phyloP scores from a whole-genome alignment of 495 filamentous ascomycete species.

The Hyaloscypha variabilis region DNA sequence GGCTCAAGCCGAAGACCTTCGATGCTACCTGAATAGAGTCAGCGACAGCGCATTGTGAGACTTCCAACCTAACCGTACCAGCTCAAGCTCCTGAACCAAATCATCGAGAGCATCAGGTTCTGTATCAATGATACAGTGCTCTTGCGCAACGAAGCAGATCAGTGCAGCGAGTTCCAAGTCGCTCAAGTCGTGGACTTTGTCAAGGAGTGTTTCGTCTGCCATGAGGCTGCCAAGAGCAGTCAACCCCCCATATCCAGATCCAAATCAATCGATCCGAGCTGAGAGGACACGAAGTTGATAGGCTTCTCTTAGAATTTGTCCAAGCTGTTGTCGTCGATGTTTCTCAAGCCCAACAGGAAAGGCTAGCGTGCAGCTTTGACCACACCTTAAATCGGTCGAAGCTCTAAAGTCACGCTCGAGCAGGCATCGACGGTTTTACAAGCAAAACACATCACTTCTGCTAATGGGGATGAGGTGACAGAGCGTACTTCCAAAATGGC shows the following conservation, averaged over 20 bases:
- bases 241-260: slow-evolving; percentile 21
- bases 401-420: slow-evolving; percentile 14
- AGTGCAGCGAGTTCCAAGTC: slow-evolving; percentile 89
- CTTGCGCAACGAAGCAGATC: slow-evolving; percentile 73
- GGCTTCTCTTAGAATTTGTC: not conserved
- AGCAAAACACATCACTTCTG: not conserved
- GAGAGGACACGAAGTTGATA: not conserved
- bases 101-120: slow-evolving; percentile 61
- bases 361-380: slow-evolving; percentile 24
- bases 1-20: slow-evolving; percentile 70
- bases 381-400: slow-evolving; percentile 24
- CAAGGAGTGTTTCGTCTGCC: slow-evolving; percentile 61
- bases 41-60: not conserved
- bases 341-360: not conserved
- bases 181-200: slow-evolving; percentile 71
- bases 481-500: slow-evolving; percentile 23
- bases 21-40: slow-evolving; percentile 55
- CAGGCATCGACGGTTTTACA: slow-evolving; percentile 9
- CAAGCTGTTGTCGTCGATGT: not conserved
- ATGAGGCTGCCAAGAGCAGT: slow-evolving; percentile 40
- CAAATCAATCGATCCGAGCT: not conserved
- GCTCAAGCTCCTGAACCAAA: slow-evolving; percentile 69
- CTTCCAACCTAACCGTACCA: slow-evolving; percentile 47
- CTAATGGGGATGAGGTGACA: slow-evolving; percentile 24
- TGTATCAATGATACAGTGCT: slow-evolving; percentile 88